A percentile compares a stretch with the other conserved stretches of the same genome.
These are phyloP conservation scores for Debaryomyces robertsiae DNA, from an alignment of 1,139 yeast species.

Conservation along the genomic window DNA sequence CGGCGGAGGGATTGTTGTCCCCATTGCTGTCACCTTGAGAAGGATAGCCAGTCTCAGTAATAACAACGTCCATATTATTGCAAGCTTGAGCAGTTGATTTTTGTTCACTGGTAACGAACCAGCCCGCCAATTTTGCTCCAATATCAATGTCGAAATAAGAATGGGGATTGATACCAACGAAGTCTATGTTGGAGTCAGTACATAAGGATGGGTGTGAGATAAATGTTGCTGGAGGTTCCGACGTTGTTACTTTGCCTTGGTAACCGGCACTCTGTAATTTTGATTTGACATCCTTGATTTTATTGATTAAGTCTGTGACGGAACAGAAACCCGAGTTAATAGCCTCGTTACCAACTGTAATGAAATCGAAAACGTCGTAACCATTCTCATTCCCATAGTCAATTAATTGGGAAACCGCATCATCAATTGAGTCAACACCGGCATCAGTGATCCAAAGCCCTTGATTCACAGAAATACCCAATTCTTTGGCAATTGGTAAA, in stretches of 20 bases:
- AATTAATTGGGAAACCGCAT: conserved; percentile 56
- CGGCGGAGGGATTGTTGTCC: conserved; percentile 65
- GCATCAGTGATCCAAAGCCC: conserved; percentile 74
- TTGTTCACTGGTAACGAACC: conserved; percentile 68
- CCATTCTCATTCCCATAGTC: conserved; percentile 51
- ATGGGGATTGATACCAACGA: conserved; percentile 85
- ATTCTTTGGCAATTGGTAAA: conserved; percentile 56
- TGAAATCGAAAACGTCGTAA: conserved; percentile 72
- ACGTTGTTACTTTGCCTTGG: conserved; percentile 73
- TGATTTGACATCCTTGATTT: conserved; percentile 64
- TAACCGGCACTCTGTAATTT: conserved; percentile 69
- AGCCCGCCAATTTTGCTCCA: conserved; percentile 69
- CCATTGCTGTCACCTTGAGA: conserved; percentile 73
- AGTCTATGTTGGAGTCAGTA: conserved; percentile 64
- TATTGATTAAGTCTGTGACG: conserved; percentile 58
- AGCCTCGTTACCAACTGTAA: conserved; percentile 90
- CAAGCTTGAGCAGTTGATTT: conserved; percentile 54
- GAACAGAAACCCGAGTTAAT: conserved; percentile 61
- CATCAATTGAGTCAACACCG: conserved; percentile 73
- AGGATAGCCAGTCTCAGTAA: conserved; percentile 92
- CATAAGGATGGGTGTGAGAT: conserved; percentile 68
- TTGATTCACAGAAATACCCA: conserved; percentile 78
- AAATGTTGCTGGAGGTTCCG: conserved; percentile 85
- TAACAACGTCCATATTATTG: conserved; percentile 49
- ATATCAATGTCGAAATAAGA: conserved; percentile 72